Percentiles rank a stretch among this genome's conserved stretches.
Conservation (phyloP, 371 early-diverging fungal species). For the Mucor irregularis region DNA sequence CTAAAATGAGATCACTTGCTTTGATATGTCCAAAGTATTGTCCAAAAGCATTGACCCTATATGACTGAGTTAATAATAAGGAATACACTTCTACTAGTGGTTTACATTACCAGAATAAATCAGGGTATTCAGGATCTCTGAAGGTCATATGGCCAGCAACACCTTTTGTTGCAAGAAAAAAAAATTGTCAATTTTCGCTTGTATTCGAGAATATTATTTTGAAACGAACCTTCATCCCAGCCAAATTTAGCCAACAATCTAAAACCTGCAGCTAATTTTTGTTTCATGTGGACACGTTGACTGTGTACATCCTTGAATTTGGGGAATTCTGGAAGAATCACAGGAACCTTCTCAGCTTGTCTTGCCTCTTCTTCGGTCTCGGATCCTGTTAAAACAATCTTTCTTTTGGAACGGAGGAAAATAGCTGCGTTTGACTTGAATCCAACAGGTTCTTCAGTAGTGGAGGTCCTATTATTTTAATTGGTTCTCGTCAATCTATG, state of each 20-base stretch:
- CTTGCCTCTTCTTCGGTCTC: slow-evolving; percentile 52
- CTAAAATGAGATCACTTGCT: slow-evolving; percentile 55
- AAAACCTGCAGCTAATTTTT: slow-evolving; percentile 60
- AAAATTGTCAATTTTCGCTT: background rate
- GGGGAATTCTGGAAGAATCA: slow-evolving; percentile 44
- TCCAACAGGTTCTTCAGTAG: no score
- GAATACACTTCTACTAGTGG: no score
- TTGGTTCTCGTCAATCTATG: no score
- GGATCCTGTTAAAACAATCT: slow-evolving; percentile 39
- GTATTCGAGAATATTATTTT: background rate
- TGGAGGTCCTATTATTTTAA: no score
- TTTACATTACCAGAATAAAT: slow-evolving; percentile 62
- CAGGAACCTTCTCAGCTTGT: slow-evolving; percentile 36
- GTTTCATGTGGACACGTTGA: slow-evolving; percentile 62
- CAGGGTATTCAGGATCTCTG: slow-evolving; percentile 61
- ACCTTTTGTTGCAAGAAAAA: slow-evolving; percentile 10
- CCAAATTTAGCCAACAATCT: slow-evolving; percentile 57
- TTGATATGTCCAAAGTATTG: slow-evolving; percentile 57
- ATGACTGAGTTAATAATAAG: background rate
- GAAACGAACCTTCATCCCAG: slow-evolving; percentile 57
- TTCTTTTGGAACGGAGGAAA: slow-evolving; percentile 29
- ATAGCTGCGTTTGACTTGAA: background rate
- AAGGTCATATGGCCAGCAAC: slow-evolving; percentile 62
- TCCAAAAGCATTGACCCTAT: slow-evolving; percentile 59
- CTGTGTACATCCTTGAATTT: slow-evolving; percentile 38